Base-by-base conservation (phyloP, 2,329 filamentous ascomycete genomes). In the Cladosporium austrohemisphaericum region DNA sequence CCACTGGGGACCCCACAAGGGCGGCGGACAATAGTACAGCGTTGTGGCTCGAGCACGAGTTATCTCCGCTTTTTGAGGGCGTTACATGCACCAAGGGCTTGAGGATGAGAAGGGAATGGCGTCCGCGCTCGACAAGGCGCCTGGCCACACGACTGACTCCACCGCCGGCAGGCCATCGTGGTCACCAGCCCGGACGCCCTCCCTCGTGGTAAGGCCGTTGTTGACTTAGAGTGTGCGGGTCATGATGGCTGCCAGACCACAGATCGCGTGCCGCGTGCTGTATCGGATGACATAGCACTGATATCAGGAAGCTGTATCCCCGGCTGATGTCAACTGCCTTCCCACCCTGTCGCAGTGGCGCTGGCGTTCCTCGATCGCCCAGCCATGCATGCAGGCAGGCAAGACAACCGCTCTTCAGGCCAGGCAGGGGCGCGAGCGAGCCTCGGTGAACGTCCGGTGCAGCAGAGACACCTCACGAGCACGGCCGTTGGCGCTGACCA, bases 21-120 rank as follows among this genome's bases (percentile, higher is more conserved):
- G 32, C 32, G 44, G 33, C 33, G 35, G 35, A 19, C 33, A 38
- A 9, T 16, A 41, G 25, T 26, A 25, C 44, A 43, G 40, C 43
- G 22, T 45, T 46, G 43, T 47, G 44, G 44, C 44, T 47, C 44
- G 44, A 47, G 44, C 44, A 47, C 44, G 44, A 47, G 44, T 47
- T 47, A 47, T 47, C 44, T 47, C 44, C 44, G 44, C 44, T 47
- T 47, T 47, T 37, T 18, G 33, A 38, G 33, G 43, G 32, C 32
- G 32, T 47, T 38, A 38, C 44, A 37, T 47, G 44, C 44, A 47
- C 44, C 44, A 47, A 47, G 44, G 44, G 44, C 31, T 37, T 19
- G 44, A 19, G 33, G 44, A 47, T 47, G 33, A 37, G 44, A 38
- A 38, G 13, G 44, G 44, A 37, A 47, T 38, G 44, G 44, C 44